Percentiles rank a stretch among this genome's conserved stretches.
These are phyloP conservation scores for Scheffersomyces titani DNA, from an alignment of 1,139 yeast species.

Conservation along the genomic window DNA sequence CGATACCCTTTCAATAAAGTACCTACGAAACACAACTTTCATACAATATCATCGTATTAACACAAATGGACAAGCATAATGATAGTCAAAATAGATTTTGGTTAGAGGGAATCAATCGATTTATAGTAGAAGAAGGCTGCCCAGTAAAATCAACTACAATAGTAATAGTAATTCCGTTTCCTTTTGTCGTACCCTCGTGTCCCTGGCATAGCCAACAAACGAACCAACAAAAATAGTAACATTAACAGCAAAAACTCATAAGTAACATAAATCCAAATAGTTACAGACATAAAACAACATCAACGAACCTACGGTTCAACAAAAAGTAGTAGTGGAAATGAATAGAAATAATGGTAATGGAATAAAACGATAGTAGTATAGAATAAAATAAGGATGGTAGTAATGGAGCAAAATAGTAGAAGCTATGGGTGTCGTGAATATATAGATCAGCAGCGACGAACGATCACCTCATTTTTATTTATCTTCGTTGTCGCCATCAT, in stretches of 20 bases:
- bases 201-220: neutral
- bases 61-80: neutral
- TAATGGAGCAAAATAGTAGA: neutral
- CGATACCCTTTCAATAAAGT: too few relatives aligned
- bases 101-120: neutral
- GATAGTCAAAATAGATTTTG: neutral
- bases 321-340: too few relatives aligned
- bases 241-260: neutral
- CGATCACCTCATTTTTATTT: neutral
- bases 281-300: neutral
- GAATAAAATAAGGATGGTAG: neutral
- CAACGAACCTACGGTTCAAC: neutral
- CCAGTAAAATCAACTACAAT: neutral
- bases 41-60: neutral
- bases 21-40: neutral
- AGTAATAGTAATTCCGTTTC: neutral
- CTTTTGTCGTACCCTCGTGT: neutral
- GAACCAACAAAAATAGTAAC: neutral
- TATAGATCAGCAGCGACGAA: neutral
- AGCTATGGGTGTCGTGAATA: neutral
- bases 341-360: neutral
- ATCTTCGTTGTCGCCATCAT: neutral
- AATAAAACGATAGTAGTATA: too few relatives aligned
- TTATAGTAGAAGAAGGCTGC: neutral
- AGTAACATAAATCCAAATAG: neutral